Evolutionary conservation across 345 rosid species (phyloP).

Genomic region (Mangifera indica): DNA sequence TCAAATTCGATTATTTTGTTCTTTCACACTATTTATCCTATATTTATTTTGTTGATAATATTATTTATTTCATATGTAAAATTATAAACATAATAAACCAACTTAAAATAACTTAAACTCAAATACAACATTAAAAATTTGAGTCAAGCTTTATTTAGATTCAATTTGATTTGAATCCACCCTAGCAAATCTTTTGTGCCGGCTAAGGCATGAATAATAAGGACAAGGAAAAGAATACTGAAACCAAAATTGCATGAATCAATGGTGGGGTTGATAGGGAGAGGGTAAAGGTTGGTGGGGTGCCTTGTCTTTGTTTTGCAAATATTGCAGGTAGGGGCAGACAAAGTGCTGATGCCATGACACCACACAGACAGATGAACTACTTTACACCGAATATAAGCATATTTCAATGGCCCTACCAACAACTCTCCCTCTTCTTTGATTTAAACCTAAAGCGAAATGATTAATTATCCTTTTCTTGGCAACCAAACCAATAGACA

Average conservation of each 20-base stretch:
- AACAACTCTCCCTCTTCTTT: not conserved
- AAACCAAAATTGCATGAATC: slow-evolving; percentile 8
- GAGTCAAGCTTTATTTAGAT: too few species aligned
- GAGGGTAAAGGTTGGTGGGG: slow-evolving; percentile 21
- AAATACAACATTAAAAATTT: too few species aligned
- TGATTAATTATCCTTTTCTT: not conserved
- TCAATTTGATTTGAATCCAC: too few species aligned
- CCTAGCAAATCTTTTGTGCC: slow-evolving; percentile 29
- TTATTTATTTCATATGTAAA: too few species aligned
- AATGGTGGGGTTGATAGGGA: slow-evolving; percentile 29
- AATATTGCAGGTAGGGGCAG: slow-evolving; percentile 18
- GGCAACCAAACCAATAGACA: not conserved
- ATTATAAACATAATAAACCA: too few species aligned
- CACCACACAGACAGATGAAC: slow-evolving; percentile 13
- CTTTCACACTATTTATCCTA: too few species aligned
- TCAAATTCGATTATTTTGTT: too few species aligned
- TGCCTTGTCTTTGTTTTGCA: slow-evolving; percentile 2
- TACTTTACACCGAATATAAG: slow-evolving; percentile 33
- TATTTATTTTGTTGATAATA: too few species aligned
- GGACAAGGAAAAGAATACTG: slow-evolving; percentile 22
- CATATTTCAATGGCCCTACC: slow-evolving; percentile 29
- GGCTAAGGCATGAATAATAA: slow-evolving; percentile 33
- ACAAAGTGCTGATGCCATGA: slow-evolving; percentile 33
- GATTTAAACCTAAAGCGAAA: not conserved
- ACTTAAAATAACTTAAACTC: too few species aligned